phyloP scores from a whole-genome alignment of 1,284 basidiomycete species.

The Moesziomyces sp. region DNA sequence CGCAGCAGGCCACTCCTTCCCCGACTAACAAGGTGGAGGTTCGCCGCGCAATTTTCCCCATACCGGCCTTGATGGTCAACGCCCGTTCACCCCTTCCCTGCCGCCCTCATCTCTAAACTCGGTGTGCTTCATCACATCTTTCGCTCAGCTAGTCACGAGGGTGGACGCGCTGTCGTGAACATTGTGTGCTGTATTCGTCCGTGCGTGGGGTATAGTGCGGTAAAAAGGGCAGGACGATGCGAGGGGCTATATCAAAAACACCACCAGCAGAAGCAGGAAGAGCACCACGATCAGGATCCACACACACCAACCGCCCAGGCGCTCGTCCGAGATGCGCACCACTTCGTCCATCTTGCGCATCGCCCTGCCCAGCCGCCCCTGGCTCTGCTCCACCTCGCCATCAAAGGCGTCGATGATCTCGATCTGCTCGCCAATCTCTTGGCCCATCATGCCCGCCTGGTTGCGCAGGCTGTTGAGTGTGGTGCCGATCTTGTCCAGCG shows the following conservation, averaged over 20 bases:
- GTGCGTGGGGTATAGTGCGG: not conserved
- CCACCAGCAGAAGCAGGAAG: conserved; percentile 47
- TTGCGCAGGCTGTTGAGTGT: conserved; percentile 54
- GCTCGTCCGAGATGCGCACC: conserved; percentile 56
- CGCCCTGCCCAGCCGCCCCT: conserved; percentile 53
- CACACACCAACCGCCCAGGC: conserved; percentile 66
- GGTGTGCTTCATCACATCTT: no score
- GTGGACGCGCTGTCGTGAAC: no score
- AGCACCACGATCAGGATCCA: conserved; percentile 63
- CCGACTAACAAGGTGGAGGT: no score
- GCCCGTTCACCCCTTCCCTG: no score
- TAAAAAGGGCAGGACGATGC: not conserved
- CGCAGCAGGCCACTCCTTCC: no score
- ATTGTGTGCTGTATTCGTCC: not conserved
- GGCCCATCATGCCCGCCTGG: conserved; percentile 63
- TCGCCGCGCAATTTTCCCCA: no score
- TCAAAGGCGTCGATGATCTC: conserved; percentile 64
- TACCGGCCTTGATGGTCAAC: no score
- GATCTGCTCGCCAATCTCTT: conserved; percentile 64
- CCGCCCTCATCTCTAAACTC: no score
- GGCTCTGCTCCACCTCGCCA: conserved; percentile 58
- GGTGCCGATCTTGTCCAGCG: conserved; percentile 59
- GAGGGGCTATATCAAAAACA: conserved; percentile 42
- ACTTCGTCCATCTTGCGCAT: conserved; percentile 64
- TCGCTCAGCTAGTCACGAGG: no score